These are phyloP conservation scores for Spathaspora sp. DNA, from an alignment of 1,139 yeast species.

Conservation along the genomic window DNA sequence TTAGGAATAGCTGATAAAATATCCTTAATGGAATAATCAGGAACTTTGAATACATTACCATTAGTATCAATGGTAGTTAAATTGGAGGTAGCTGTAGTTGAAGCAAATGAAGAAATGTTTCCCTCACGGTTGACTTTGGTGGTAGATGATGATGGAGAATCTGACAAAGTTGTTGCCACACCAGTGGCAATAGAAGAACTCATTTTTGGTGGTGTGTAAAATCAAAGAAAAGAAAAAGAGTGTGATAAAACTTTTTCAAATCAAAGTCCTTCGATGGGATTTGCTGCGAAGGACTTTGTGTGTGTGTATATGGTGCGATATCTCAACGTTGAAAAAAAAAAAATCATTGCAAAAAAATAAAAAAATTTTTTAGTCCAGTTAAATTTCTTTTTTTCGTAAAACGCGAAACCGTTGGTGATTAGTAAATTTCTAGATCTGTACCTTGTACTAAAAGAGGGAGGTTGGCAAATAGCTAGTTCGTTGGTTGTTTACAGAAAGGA, in stretches of 20 bases:
- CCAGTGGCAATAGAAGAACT: conserved; percentile 17
- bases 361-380: neutral
- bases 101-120: conserved; percentile 22
- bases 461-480: no score
- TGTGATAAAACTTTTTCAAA: neutral
- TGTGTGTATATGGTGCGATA: neutral
- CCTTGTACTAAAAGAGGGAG: no score
- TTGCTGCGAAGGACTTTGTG: neutral
- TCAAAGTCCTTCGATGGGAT: conserved; percentile 1
- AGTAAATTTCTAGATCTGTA: no score
- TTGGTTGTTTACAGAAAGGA: no score
- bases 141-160: conserved; percentile 5
- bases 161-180: conserved; percentile 9
- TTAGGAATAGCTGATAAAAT: conserved; percentile 71
- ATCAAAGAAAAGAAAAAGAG: conserved; percentile 7
- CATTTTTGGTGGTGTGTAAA: conserved; percentile 11
- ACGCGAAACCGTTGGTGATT: neutral
- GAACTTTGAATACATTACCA: conserved; percentile 69
- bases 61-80: conserved; percentile 54
- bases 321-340: neutral
- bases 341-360: neutral
- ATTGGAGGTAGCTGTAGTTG: conserved; percentile 18
- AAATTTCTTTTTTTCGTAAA: conserved; percentile 1
- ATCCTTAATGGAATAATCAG: conserved; percentile 73
- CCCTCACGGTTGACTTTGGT: conserved; percentile 20